Conservation (phyloP, 2,329 filamentous ascomycete species). For the Exutisphaerella laricina region DNA sequence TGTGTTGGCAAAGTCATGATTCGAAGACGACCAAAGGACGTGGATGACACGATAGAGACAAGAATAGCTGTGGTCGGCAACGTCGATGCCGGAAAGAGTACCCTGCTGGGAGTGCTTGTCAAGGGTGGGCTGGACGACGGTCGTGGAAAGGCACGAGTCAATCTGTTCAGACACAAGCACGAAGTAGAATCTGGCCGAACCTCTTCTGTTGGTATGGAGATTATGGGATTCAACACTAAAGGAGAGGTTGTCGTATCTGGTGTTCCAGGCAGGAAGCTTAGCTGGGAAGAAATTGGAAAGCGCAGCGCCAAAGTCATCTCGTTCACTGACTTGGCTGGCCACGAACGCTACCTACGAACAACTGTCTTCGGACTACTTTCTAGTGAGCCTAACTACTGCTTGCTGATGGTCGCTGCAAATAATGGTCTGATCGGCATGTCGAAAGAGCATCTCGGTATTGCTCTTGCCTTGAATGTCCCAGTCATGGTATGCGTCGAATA, state of each 20-base stretch:
- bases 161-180: constrained; percentile 95
- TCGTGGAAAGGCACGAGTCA: constrained; percentile 85
- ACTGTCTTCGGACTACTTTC: constrained; percentile 94
- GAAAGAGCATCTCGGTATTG: constrained; percentile 87
- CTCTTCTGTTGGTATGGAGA: constrained; percentile 97
- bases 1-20: constrained; percentile 84
- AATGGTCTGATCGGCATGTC: constrained; percentile 97
- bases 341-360: constrained; percentile 90
- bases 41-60: constrained; percentile 90
- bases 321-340: constrained; percentile 91
- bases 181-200: constrained; percentile 94
- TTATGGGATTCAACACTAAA: constrained; percentile 89
- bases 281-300: constrained; percentile 96
- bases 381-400: constrained; percentile 92
- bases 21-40: constrained; percentile 63
- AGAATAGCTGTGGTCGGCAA: constrained; percentile 96
- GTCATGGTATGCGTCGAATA: constrained; percentile 64
- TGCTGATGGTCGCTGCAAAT: constrained; percentile 97
- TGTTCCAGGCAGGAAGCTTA: constrained; percentile 76
- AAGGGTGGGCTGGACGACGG: constrained; percentile 95
- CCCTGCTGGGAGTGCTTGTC: constrained; percentile 88
- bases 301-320: constrained; percentile 93
- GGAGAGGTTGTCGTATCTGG: constrained; percentile 78
- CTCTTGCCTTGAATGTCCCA: constrained; percentile 87
- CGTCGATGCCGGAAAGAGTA: constrained; percentile 95